phyloP scores from a whole-genome alignment of 2,329 filamentous ascomycete genomes.

The Aureobasidium zeae region DNA sequence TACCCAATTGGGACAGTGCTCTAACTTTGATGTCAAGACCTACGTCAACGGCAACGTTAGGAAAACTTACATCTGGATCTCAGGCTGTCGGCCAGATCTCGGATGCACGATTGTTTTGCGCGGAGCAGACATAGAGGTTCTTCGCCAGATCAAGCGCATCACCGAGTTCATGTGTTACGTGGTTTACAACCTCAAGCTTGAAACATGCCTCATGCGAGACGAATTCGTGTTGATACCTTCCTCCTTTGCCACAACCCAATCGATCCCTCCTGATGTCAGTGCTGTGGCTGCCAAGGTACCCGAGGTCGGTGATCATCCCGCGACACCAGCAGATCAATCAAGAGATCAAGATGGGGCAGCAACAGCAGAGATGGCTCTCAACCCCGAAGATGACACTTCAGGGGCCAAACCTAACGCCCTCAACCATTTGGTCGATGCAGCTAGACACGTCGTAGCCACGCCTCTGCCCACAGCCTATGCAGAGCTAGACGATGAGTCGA shows the following conservation, averaged over 20 bases:
- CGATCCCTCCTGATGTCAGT: slow-evolving; percentile 4
- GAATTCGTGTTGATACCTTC: slow-evolving; percentile 78
- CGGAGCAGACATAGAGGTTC: slow-evolving; percentile 60
- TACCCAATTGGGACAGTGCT: slow-evolving; percentile 68
- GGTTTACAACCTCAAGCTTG: slow-evolving; percentile 92
- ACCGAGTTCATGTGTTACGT: slow-evolving; percentile 99
- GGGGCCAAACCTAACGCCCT: neutral
- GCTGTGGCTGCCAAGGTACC: neutral
- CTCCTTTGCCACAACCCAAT: slow-evolving; percentile 1
- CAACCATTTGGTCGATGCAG: slow-evolving; percentile 13
- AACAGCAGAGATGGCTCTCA: neutral
- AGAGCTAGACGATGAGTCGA: slow-evolving; percentile 32
- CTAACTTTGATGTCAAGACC: slow-evolving; percentile 89
- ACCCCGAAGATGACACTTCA: neutral
- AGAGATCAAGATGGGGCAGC: neutral
- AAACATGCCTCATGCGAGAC: slow-evolving; percentile 88
- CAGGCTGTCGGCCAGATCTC: slow-evolving; percentile 77
- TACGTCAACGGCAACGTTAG: slow-evolving; percentile 77
- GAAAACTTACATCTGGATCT: slow-evolving; percentile 93
- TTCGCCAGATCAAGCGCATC: slow-evolving; percentile 79
- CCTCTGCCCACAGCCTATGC: neutral
- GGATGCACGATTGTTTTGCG: slow-evolving; percentile 91
- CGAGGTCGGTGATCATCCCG: neutral
- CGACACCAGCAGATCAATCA: neutral
- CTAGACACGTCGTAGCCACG: slow-evolving; percentile 13